Conservation (phyloP, 495 filamentous ascomycete species). For the Friedmanniomyces simplex region DNA sequence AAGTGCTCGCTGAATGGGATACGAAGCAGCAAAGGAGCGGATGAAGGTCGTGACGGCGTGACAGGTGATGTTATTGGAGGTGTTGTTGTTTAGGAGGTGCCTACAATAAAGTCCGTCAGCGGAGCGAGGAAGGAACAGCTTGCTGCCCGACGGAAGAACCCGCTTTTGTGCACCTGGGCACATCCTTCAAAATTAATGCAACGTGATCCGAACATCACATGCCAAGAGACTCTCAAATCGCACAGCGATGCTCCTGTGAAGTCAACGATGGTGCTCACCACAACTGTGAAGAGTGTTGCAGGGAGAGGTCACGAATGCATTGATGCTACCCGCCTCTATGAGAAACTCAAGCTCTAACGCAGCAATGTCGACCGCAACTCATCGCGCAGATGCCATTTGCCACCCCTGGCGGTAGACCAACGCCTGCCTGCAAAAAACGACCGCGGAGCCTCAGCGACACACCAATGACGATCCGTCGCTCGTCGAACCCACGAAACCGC, state of each 20-base stretch:
- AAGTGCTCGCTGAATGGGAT: neutral
- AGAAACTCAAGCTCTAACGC: neutral
- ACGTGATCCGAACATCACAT: too few species aligned
- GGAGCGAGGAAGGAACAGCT: too few species aligned
- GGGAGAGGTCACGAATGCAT: neutral
- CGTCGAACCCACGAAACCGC: too few species aligned
- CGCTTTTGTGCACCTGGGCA: too few species aligned
- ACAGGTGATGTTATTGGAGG: neutral
- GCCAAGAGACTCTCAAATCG: too few species aligned
- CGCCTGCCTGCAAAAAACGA: neutral
- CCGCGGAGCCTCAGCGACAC: neutral
- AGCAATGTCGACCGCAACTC: neutral
- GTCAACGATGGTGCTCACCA: too few species aligned
- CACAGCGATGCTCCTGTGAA: too few species aligned
- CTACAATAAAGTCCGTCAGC: neutral
- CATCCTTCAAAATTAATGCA: too few species aligned
- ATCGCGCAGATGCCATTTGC: neutral
- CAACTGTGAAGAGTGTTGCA: too few species aligned
- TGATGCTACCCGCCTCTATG: neutral
- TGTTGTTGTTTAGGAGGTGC: neutral
- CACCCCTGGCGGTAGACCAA: neutral
- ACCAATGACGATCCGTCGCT: too few species aligned
- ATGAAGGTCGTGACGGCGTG: conserved; percentile 13
- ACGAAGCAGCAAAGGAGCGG: conserved; percentile 7
- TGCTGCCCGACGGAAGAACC: too few species aligned